These are phyloP conservation scores for Candida easanensis DNA, from an alignment of 805 yeast genomes.

Conservation along the genomic window DNA sequence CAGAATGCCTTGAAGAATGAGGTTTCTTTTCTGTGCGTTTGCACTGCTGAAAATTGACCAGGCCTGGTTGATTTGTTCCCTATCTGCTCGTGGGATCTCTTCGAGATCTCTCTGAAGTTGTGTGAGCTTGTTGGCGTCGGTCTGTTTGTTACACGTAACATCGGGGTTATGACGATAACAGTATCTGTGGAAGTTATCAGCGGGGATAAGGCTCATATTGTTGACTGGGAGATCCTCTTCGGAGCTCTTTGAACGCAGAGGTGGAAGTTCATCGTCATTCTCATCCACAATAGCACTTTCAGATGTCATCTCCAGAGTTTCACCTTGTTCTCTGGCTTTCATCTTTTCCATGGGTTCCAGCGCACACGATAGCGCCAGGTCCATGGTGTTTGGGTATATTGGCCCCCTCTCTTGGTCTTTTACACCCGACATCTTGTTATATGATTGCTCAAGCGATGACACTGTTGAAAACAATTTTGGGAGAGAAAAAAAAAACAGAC, in stretches of 20 bases:
- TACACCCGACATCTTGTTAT: neutral
- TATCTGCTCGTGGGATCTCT: slow-evolving; percentile 63
- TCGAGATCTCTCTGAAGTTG: slow-evolving; percentile 59
- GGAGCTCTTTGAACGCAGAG: neutral
- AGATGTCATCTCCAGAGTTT: slow-evolving; percentile 1
- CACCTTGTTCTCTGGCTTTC: slow-evolving; percentile 5
- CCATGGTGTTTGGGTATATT: slow-evolving; percentile 11
- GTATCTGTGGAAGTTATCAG: slow-evolving; percentile 59
- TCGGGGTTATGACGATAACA: slow-evolving; percentile 96
- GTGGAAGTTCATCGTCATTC: neutral
- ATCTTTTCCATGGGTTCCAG: slow-evolving; percentile 9
- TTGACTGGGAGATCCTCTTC: slow-evolving; percentile 4
- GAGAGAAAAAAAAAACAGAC: too few relatives aligned
- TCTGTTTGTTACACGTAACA: slow-evolving; percentile 63
- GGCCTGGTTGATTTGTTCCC: slow-evolving; percentile 73
- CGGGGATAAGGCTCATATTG: slow-evolving; percentile 21
- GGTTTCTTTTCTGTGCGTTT: slow-evolving; percentile 62
- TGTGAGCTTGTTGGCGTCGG: slow-evolving; percentile 62
- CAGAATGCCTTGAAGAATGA: slow-evolving; percentile 79
- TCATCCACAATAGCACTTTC: slow-evolving; percentile 3
- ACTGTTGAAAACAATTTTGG: too few relatives aligned
- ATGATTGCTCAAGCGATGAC: neutral
- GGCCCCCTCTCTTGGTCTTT: neutral
- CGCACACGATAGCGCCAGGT: slow-evolving; percentile 18
- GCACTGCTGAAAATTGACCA: slow-evolving; percentile 84